Evolutionary conservation across 2,329 filamentous ascomycete species (phyloP), one percentile per base, ranked within the genome.

Genomic region (Hirsutella thompsonii): DNA sequence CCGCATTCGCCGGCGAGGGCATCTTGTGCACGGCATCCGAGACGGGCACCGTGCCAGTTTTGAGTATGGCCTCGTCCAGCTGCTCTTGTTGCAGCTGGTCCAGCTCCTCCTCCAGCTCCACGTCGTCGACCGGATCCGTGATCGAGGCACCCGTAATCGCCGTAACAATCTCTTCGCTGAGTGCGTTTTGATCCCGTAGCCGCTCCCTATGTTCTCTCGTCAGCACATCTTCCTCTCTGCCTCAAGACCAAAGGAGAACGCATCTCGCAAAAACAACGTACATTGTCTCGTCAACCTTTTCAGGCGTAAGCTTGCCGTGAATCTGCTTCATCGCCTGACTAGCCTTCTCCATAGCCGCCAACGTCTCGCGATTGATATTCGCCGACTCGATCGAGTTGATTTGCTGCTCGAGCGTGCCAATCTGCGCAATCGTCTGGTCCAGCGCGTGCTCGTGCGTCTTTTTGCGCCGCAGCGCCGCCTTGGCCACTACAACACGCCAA

Each of bases 351-450:
- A 98, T 95, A 8, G 89, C 90, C 51, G 82, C 76, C 49, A 96
- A 71, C 11, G 92, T 98, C 70, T 95, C 89, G 66, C 90, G 81
- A 72, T 98, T 98, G 70, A 98, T 95, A 61, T 96, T 98, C 46
- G 92, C 92, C 37, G 89, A 87, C 65, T 98, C 92, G 68, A 98
- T 96, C 45, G 85, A 82, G 62, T 92, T 92, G 57, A 96, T 93
- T 62, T 98, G 88, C 57, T 89, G 83, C 62, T 98, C 92, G 36
- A 98, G 72, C 19, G 92, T 94, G 53, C 80, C 78, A 56, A 96
- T 93, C 66, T 96, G 90, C 26, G 83, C 78, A 44, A 78, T 74
- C 2, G 90, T 96, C 66, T 95, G 89, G 51, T 94, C 87, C 44
- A 95, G 76, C 42, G 85, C 86, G 62, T 89, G 83, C 63, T 96